Conservation (phyloP, 2,329 filamentous ascomycete genomes). For the Fusarium cicatricum region DNA sequence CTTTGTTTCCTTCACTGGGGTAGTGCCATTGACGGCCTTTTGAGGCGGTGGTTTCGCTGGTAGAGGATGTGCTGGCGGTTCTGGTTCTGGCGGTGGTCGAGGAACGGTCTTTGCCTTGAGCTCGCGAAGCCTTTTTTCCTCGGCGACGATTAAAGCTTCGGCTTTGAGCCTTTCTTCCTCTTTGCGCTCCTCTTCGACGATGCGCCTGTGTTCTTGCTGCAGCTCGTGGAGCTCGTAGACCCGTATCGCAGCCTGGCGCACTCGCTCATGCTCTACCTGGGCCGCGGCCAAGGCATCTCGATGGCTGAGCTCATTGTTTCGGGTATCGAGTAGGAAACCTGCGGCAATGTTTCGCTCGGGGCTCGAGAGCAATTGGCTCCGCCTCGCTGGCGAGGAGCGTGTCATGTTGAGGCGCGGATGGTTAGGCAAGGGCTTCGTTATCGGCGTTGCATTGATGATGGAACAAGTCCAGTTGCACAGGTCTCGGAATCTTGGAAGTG, state of each 20-base stretch:
- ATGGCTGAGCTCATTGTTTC: conserved; percentile 70
- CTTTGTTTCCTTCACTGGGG: conserved; percentile 33
- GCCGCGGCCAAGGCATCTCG: conserved; percentile 72
- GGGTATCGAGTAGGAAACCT: conserved; percentile 67
- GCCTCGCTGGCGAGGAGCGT: conserved; percentile 53
- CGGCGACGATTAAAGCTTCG: conserved; percentile 56
- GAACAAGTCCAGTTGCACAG: not conserved
- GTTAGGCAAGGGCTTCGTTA: conserved; percentile 25
- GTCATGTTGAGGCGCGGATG: conserved; percentile 48
- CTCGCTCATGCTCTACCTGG: conserved; percentile 70
- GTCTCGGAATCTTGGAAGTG: too few species aligned
- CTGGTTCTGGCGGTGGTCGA: conserved; percentile 51
- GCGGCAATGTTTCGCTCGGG: conserved; percentile 60
- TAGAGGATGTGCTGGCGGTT: conserved; percentile 36
- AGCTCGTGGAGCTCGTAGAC: conserved; percentile 58
- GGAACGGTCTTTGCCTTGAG: conserved; percentile 56
- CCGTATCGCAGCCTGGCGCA: conserved; percentile 61
- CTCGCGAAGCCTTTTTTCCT: conserved; percentile 58
- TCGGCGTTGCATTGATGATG: conserved; percentile 34
- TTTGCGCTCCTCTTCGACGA: conserved; percentile 54
- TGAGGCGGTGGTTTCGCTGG: conserved; percentile 32
- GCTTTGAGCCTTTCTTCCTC: conserved; percentile 56
- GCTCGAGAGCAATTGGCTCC: conserved; percentile 51
- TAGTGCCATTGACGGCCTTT: conserved; percentile 28
- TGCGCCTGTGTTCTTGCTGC: conserved; percentile 54